Evolutionary conservation across 768 basidiomycete species (phyloP), one percentile per base, ranked within the genome.

Genomic region (Lactifluus volemus): DNA sequence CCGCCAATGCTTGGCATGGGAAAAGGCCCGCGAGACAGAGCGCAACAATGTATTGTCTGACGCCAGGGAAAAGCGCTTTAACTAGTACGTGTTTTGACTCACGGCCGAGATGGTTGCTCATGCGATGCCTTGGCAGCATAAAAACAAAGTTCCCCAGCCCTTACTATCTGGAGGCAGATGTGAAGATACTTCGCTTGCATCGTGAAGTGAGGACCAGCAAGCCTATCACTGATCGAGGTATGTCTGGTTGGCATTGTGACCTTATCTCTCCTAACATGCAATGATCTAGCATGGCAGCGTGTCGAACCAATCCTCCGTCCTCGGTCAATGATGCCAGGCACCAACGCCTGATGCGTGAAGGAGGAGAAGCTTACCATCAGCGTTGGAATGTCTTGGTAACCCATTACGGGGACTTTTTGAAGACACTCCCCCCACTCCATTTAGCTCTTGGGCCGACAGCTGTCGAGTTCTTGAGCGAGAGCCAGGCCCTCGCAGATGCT

Each of bases 161-260:
- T 1, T 60, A 55, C 0, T 57, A 64, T 47, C 30, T 9, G 0
- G 44, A 53, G 47, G 42, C 21, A 21, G 63, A 64, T 21, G 47
- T 64, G 39, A 36, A 30, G 25, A n/a, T 45, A 1, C 14, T 64
- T 6, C 48, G 63, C 10, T n/a, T 5, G 11, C 63, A 64, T 34
- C 54, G 36, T 32, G 63, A 64, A 54, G 60, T 64, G 38, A 47
- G 19, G 36, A 36, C 12, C 12, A 56, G 54, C 34, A 64, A 64
- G 48, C 60, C 63, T 12, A 53, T 64, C 48, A 49, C 63, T 12
- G 47, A 56, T 47, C 49, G 63, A 50, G 55, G 63, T 64, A 45
- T 39, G 25, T 47, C n/a, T 14, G 14, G 8, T 8, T 17, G 14
- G 6, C 14, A 12, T 15, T 10, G 1, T 25, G 12, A 4, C 2